These are phyloP conservation scores for Flaveria robusta DNA, from an alignment of 129 eudicot species.

Conservation along the genomic window DNA sequence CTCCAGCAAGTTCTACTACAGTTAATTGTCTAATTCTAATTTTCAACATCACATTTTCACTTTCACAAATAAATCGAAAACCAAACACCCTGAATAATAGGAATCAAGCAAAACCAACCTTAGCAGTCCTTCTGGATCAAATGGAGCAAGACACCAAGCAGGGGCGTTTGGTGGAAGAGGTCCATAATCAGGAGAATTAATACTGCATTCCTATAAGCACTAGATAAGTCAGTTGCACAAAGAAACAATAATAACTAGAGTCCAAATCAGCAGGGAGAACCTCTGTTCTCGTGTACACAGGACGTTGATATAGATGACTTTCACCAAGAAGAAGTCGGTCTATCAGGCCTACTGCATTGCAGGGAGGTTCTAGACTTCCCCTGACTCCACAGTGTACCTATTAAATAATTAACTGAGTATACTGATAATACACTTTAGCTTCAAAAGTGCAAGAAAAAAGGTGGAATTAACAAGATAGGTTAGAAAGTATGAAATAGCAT, in stretches of 20 bases:
- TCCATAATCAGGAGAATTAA: conserved; percentile 96
- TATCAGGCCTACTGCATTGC: conserved; percentile 89
- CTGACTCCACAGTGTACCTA: conserved; percentile 83
- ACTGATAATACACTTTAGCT: background rate
- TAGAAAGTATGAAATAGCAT: background rate
- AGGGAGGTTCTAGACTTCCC: conserved; percentile 90
- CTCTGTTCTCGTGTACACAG: conserved; percentile 91
- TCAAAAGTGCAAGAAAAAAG: background rate
- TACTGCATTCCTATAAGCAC: conserved; percentile 74
- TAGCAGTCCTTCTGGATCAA: conserved; percentile 94
- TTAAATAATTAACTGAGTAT: conserved; percentile 1
- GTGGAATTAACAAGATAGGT: background rate
- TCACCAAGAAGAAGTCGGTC: conserved; percentile 81
- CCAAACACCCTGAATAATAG: background rate
- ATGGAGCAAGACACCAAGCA: conserved; percentile 95
- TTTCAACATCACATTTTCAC: background rate
- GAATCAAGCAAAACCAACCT: conserved; percentile 46
- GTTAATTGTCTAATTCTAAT: background rate
- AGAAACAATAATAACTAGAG: conserved; percentile 8
- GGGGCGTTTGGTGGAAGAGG: conserved; percentile 80
- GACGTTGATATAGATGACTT: conserved; percentile 83
- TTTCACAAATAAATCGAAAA: background rate
- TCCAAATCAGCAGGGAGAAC: conserved; percentile 35
- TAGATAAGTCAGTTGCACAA: conserved; percentile 30
- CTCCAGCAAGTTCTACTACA: background rate